Percentiles rank a stretch among this genome's conserved stretches.
Conservation (phyloP, 805 yeast genomes). For the Candida glaebosa region DNA sequence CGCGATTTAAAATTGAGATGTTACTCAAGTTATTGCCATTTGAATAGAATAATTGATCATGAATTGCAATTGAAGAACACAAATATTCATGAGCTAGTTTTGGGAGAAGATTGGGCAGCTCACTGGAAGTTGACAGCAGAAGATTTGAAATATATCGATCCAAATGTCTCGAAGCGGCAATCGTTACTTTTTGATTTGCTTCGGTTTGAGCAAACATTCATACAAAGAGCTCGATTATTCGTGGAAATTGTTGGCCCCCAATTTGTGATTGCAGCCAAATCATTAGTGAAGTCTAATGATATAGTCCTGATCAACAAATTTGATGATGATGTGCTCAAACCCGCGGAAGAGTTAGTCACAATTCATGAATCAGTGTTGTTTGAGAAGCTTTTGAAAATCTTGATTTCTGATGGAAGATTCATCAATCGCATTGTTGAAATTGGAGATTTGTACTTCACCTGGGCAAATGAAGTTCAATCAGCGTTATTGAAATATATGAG, state of each 20-base stretch:
- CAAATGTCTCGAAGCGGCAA: slow-evolving; percentile 58
- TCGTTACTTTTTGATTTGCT: slow-evolving; percentile 74
- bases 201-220: slow-evolving; percentile 64
- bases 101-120: slow-evolving; percentile 57
- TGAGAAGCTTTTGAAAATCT: slow-evolving; percentile 54
- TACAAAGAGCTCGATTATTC: slow-evolving; percentile 64
- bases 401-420: slow-evolving; percentile 63
- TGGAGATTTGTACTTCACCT: slow-evolving; percentile 58
- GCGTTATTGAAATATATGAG: slow-evolving; percentile 59
- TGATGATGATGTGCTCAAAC: slow-evolving; percentile 53
- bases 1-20: slow-evolving; percentile 22
- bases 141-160: slow-evolving; percentile 49
- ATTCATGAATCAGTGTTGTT: slow-evolving; percentile 53
- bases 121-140: slow-evolving; percentile 62
- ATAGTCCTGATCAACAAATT: slow-evolving; percentile 41
- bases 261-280: slow-evolving; percentile 28
- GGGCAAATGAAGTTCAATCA: slow-evolving; percentile 58
- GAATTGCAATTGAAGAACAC: slow-evolving; percentile 21
- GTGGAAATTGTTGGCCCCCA: slow-evolving; percentile 45
- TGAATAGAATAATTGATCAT: slow-evolving; percentile 30
- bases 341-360: slow-evolving; percentile 53
- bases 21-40: slow-evolving; percentile 33
- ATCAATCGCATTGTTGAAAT: slow-evolving; percentile 48
- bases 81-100: slow-evolving; percentile 23
- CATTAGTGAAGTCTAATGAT: slow-evolving; percentile 15